Evolutionary conservation across 2,329 filamentous ascomycete genomes (phyloP), one percentile per base, ranked within the genome.

Genomic region (Aspergillus puulaauensis): DNA sequence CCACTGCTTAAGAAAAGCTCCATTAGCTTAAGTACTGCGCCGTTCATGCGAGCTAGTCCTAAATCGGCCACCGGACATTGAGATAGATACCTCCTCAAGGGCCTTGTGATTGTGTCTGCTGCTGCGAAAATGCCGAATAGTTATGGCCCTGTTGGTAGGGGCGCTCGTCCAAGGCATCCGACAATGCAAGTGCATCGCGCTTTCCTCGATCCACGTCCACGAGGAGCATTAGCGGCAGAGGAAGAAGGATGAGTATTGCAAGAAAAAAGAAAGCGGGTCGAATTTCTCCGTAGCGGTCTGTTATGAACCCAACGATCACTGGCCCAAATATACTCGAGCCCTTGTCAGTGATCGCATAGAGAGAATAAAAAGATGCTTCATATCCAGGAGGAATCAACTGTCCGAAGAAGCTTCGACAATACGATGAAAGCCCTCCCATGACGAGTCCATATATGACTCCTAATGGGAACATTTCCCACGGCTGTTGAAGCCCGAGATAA

Each of bases 301-400:
- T 96, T 63, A 99, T 96, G 12, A 87, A 86, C 1, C 93, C 95
- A 0, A 99, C 95, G 70, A 99, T 93, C 0, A 91, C 90, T 0
- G 95, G 95, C 0, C 95, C 95, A 73, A 99, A 97, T 2, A 98
- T 82, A 70, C 90, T 96, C 21, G 90, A 95, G 1, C 93, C 93
- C 75, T 99, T 99, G 73, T 99, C 95, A 2, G 95, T 98, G 62
- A 98, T 97, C 37, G 95, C 95, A 71, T 98, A 99, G 2, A 99
- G 81, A 0, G 93, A 93, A 71, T 96, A 99, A 71, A 99, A 99
- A 0, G 93, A 93, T 0, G 95, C 93, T 75, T 99, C 95, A 31
- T 90, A 96, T 4, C 95, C 95, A 0, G 91, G 91, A 1, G 95
- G 95, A 55, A 99, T 96, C 56, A 99, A 82, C 73, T 98, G 93